Conservation (phyloP, 2,329 filamentous ascomycete species). For the Curvularia spicifera region DNA sequence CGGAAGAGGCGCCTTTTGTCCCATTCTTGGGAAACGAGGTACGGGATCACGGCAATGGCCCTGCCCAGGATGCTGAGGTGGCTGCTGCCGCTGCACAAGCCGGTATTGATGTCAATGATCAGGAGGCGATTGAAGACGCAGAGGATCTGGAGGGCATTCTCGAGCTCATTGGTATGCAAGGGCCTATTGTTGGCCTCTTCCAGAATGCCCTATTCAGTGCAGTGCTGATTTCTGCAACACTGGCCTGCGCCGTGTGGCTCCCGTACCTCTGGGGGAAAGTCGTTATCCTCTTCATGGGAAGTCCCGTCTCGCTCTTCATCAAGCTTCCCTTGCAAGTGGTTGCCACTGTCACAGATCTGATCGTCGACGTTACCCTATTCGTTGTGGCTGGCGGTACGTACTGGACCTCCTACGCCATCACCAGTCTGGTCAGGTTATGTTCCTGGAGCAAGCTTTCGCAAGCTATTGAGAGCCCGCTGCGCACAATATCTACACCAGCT, state of each 20-base stretch:
- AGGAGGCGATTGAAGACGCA: constrained; percentile 77
- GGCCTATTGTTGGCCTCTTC: constrained; percentile 84
- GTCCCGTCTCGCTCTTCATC: constrained; percentile 71
- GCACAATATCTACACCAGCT: constrained; percentile 37
- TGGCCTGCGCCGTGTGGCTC: constrained; percentile 84
- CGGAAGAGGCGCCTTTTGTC: constrained; percentile 66
- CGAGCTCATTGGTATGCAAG: constrained; percentile 95
- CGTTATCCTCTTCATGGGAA: constrained; percentile 77
- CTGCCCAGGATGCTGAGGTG: constrained; percentile 61
- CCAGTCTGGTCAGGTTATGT: constrained; percentile 28
- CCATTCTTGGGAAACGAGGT: constrained; percentile 55
- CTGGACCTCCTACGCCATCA: constrained; percentile 42
- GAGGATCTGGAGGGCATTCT: constrained; percentile 97
- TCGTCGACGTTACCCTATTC: constrained; percentile 77
- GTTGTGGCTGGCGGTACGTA: constrained; percentile 62
- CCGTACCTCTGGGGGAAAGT: constrained; percentile 92
- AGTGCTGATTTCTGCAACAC: constrained; percentile 82
- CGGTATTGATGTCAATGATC: constrained; percentile 71
- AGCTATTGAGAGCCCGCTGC: constrained; percentile 27
- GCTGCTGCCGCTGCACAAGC: constrained; percentile 70
- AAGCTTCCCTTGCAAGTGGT: constrained; percentile 74
- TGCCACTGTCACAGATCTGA: constrained; percentile 75
- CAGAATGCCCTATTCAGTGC: constrained; percentile 96
- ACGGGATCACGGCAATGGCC: constrained; percentile 34
- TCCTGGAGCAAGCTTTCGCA: constrained; percentile 29